Conservation (phyloP, 73 alveolate genomes). For the Loxodes magnus region DNA sequence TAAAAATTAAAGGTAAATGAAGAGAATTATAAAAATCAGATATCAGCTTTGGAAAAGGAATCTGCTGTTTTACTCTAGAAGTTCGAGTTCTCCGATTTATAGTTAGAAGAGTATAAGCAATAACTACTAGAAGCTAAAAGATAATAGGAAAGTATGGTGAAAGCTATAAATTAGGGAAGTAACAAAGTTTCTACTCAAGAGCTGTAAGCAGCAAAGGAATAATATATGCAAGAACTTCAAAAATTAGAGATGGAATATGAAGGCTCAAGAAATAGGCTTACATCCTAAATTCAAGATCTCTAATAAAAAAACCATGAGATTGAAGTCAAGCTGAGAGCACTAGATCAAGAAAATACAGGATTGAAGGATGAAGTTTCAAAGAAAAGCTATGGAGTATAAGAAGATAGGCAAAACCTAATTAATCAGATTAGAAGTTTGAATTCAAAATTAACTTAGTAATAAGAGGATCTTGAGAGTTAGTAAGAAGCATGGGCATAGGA, state of each 20-base stretch:
- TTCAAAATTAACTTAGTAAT: neutral
- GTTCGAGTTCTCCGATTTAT: constrained; percentile 51
- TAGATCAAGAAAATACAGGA: neutral
- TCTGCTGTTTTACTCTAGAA: constrained; percentile 66
- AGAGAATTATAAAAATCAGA: constrained; percentile 6
- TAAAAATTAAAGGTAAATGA: constrained; percentile 4
- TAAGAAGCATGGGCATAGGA: neutral
- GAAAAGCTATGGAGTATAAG: neutral
- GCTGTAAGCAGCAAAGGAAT: neutral
- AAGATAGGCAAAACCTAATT: neutral
- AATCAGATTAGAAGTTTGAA: neutral
- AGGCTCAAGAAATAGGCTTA: neutral
- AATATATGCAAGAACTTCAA: neutral
- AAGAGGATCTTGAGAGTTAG: neutral
- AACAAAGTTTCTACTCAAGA: no score
- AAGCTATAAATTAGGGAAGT: no score
- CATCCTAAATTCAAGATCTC: neutral
- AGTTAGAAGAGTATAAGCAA: constrained; percentile 5
- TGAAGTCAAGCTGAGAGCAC: neutral
- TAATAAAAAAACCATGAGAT: neutral
- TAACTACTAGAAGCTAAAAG: constrained; percentile 19
- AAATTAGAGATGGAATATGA: neutral
- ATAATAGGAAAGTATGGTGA: constrained; percentile 39
- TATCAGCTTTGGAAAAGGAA: constrained; percentile 25
- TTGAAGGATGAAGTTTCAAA: neutral